A percentile compares a stretch with the other conserved stretches of the same genome.
These are phyloP conservation scores for Hypoxylon lienhwacheense DNA, from an alignment of 495 filamentous ascomycete species.

Conservation along the genomic window DNA sequence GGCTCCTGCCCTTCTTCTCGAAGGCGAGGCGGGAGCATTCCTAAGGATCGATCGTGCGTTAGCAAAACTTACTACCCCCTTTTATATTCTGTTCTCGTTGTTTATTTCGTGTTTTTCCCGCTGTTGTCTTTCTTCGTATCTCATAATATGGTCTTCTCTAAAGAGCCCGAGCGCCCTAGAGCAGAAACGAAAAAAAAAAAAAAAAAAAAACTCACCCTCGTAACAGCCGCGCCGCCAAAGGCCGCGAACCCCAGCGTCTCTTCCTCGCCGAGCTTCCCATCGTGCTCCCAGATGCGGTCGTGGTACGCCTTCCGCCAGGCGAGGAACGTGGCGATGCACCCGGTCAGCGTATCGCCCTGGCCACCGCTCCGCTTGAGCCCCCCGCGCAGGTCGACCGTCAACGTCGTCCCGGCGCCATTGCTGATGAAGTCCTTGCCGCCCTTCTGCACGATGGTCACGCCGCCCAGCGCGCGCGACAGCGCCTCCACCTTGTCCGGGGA, in stretches of 20 bases:
- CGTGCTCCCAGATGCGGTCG: constrained; percentile 79
- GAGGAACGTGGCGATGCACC: constrained; percentile 81
- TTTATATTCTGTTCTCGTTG: too few species aligned
- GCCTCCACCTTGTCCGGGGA: constrained; percentile 65
- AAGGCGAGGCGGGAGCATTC: constrained; percentile 91
- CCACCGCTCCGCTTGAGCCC: constrained; percentile 90
- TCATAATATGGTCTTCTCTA: too few species aligned
- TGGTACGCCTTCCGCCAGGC: constrained; percentile 86
- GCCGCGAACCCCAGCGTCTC: constrained; percentile 79
- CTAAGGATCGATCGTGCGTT: constrained; percentile 29
- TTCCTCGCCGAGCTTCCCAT: constrained; percentile 53
- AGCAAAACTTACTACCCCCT: too few species aligned
- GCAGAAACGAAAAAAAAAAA: neutral
- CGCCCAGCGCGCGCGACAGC: constrained; percentile 76
- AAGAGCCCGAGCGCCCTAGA: too few species aligned
- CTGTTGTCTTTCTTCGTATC: too few species aligned
- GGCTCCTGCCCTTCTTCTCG: constrained; percentile 78
- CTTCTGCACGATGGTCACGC: constrained; percentile 90
- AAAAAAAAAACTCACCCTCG: constrained; percentile 56
- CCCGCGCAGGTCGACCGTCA: constrained; percentile 72
- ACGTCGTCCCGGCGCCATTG: constrained; percentile 74
- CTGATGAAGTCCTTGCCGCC: constrained; percentile 82
- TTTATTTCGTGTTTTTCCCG: too few species aligned
- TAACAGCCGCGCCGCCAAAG: constrained; percentile 83
- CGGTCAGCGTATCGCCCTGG: constrained; percentile 94